Evolutionary conservation across 2,329 filamentous ascomycete species (phyloP).

Genomic region (Clarireedia monteithiana): DNA sequence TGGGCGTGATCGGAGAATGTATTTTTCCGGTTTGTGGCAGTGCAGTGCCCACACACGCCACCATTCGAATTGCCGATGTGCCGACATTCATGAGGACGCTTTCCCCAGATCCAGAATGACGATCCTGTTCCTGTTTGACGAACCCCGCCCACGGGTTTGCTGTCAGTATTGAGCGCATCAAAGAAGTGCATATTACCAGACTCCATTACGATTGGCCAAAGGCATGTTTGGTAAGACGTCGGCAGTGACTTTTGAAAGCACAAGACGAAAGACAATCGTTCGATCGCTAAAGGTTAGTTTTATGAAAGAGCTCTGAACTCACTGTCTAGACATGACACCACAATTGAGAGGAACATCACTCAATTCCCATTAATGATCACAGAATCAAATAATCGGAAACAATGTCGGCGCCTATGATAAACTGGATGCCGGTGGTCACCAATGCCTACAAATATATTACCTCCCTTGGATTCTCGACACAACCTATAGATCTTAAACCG

Average conservation of each 20-base stretch:
- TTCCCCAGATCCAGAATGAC: too few relatives aligned
- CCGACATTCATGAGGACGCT: too few relatives aligned
- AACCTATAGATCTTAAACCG: constrained; percentile 50
- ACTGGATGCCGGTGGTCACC: constrained; percentile 36
- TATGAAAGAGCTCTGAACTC: background rate
- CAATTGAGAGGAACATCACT: background rate
- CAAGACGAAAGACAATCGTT: background rate
- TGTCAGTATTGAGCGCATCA: too few relatives aligned
- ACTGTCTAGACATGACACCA: background rate
- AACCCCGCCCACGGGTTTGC: too few relatives aligned
- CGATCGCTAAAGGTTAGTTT: background rate
- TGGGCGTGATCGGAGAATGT: background rate
- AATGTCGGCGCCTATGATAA: constrained; percentile 35
- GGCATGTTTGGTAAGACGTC: too few relatives aligned
- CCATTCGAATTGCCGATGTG: too few relatives aligned
- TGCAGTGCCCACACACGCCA: too few relatives aligned
- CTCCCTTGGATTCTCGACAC: constrained; percentile 24
- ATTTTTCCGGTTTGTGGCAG: background rate
- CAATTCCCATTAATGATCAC: background rate
- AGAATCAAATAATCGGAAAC: constrained; percentile 8
- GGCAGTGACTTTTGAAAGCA: too few relatives aligned
- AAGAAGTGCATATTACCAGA: too few relatives aligned
- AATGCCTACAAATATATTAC: constrained; percentile 30
- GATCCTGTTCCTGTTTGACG: too few relatives aligned
- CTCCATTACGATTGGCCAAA: too few relatives aligned